Base-by-base conservation (phyloP, 129 eudicot species). In the Pulicaria dysenterica region DNA sequence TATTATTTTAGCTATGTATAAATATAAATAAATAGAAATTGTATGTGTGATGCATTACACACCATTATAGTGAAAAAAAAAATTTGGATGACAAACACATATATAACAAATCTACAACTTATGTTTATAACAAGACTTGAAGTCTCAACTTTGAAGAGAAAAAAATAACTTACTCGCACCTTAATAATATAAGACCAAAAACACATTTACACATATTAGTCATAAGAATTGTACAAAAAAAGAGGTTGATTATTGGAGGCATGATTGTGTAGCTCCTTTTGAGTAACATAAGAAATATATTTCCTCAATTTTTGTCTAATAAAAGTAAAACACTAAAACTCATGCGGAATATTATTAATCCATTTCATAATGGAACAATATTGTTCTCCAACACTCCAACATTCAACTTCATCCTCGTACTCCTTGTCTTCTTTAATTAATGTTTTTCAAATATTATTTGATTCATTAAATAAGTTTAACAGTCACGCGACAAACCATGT, bases 291-390 rank as follows among this genome's bases (percentile, higher is more conserved):
- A 12, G 53, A 76, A 67, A 58, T 36, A 37, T 68, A 24, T 19
- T 67, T 67, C 58, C 60, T 76, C 40, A 76, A 45, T 2, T 69
- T 60, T 40, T 77, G 81, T 69, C 81, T 59, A 77, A 69, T 40
- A 59, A 77, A 77, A 77, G 81, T 59, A 77, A 77, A 77, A 59
- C 81, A 77, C 81, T 58, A 77, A 77, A 69, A 69, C 56, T 70
- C 81, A 77, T 77, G 81, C 81, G 70, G 70, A 77, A 77, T 69
- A 69, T 62, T 48, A 77, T 59, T 77, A 68, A 67, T 69, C 64
- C 10, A 9, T 60, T 76, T 58, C 56, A 13, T 58, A 77, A 69
- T 69, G 54, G 45, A 67, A 68, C 70, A 39, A 58, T 45, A 77
- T 58, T 77, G 76, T 77, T 77, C 76, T 77, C 76, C 64, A 69